Base-by-base conservation (phyloP, 2,329 filamentous ascomycete genomes). In the Dactylonectria estremocensis region DNA sequence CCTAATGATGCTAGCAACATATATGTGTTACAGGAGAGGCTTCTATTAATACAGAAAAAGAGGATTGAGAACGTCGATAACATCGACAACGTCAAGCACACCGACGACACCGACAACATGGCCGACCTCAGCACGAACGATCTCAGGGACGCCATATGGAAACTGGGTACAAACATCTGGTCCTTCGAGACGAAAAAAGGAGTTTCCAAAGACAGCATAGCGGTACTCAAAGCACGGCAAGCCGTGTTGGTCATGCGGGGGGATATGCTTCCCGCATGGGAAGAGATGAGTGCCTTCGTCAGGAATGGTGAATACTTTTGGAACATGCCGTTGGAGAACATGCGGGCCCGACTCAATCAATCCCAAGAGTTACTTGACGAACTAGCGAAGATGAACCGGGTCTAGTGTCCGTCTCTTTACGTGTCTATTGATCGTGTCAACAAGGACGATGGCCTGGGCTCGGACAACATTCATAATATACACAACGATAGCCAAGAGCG, bases 301-400 rank as follows among this genome's bases (percentile, higher is more conserved):
- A 33, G 10, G 43, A 16, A 59, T 5, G 45, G 56, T 1, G 35
- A 14, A 18, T n/a, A 3, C 16, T 59, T 50, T 33, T 59, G 56
- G 45, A 24, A 14, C n/a, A 33, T 8, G 8, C 31, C 45, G 5
- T 14, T 59, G 13, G 56, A 20, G 3, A 22, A 59, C 13, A 50
- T 59, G 56, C 28, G 18, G 3, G 31, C n/a, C 43, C 56, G 56
- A 8, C 49, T 59, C 20, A 31, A 59, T 11, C 43, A 59, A 16
- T 50, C 45, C 11, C 45, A 49, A 18, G 0, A 24, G 5, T 22
- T 50, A 5, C 28, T 59, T 35, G 20, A 59, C 43, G 16, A 50
- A 2, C n/a, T 59, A 5, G 43, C 24, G 6, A 40, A 50, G 31
- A 50, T 45, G 13, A 50, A 59, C 13, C 18, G 16, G 10, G 11